These are phyloP conservation scores for Umbelopsis sp. DNA, from an alignment of 192 early-diverging fungal genomes.

Conservation along the genomic window DNA sequence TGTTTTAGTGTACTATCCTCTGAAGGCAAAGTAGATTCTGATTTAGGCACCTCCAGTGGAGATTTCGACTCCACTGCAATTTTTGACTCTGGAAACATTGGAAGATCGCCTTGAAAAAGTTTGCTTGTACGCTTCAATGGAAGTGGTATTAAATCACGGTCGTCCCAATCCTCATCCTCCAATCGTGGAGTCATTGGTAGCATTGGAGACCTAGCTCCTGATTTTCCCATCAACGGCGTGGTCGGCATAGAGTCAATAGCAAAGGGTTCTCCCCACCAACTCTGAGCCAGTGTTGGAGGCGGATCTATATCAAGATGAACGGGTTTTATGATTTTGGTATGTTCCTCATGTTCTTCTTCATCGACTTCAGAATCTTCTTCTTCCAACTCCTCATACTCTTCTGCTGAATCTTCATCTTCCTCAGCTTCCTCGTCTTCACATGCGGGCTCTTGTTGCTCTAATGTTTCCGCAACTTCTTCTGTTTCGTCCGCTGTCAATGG, in stretches of 20 bases:
- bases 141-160: slow-evolving; percentile 40
- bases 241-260: slow-evolving; percentile 22
- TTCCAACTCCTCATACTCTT: not conserved
- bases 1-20: not conserved
- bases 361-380: not conserved
- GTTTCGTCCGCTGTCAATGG: not conserved
- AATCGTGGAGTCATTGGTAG: slow-evolving; percentile 9
- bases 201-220: not conserved
- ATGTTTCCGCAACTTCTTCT: not conserved
- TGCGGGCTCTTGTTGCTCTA: not conserved
- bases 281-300: not conserved
- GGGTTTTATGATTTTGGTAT: not conserved
- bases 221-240: not conserved
- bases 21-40: not conserved
- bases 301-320: not conserved
- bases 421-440: not conserved
- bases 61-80: not conserved
- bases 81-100: not conserved
- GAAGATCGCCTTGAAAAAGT: not conserved
- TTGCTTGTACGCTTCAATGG: slow-evolving; percentile 31
- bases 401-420: not conserved
- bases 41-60: not conserved
- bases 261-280: slow-evolving; percentile 21
- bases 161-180: slow-evolving; percentile 31
- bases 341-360: not conserved